Base-by-base conservation (phyloP, 1,139 yeast species). In the Suhomyces bribrorum region DNA sequence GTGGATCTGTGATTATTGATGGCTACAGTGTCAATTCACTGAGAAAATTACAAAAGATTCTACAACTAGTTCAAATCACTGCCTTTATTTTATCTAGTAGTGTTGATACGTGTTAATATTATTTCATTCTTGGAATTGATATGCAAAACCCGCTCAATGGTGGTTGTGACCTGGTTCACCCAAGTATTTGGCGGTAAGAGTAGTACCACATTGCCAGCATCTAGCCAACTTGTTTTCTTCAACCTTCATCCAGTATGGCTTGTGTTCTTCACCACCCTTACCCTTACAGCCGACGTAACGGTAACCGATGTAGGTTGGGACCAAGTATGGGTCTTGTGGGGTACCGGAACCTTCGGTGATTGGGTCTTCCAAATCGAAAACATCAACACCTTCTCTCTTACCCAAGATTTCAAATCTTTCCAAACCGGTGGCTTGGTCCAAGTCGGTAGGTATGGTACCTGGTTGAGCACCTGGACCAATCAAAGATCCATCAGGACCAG, bases 181-280 rank as follows among this genome's bases (percentile, higher is more conserved):
- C 60, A 90, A 79, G 73, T 83, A 85, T 73, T 89, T 87, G 57
- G 92, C 73, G 60, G 86, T 82, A 78, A 85, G 90, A 54, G 89
- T 95, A 54, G 90, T 84, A 67, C 99, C 99, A 69, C 97, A 92
- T 68, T 90, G 97, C 96, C 97, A 88, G 76, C 97, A 94, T 81
- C 99, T 89, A 53, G 87, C 87, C 50, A 83, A 83, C 69, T 86
- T 74, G 41, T 80, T 87, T 52, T 77, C 80, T 54, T 90, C 85
- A 56, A 95, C 96, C 71, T 83, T 84, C 74, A 92, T 79, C 97
- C 98, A 92, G 82, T 82, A 81, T 53, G 88, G 81, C 57, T 80
- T 82, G 73, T 90, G 97, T 53, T 89, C 96, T 46, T 92, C 95
- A 59, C 94, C 95, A 28, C 55, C 59, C 55, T 87, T 81, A 62